Conservation (phyloP, 2,329 filamentous ascomycete genomes). For the Pyrenophora teres region DNA sequence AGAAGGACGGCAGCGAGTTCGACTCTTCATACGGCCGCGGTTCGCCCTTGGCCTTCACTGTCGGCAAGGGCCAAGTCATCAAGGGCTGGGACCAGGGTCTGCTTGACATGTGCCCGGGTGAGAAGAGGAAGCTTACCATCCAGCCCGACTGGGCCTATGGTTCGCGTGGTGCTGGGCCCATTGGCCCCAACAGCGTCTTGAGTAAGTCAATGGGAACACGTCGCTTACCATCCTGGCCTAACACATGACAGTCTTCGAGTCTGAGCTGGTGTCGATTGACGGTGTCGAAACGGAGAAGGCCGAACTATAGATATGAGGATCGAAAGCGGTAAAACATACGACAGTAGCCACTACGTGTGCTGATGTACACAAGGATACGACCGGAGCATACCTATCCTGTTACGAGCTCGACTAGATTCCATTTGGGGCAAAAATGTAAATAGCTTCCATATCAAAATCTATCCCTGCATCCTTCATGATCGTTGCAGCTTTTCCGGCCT, state of each 20-base stretch:
- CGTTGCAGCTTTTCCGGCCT: too few relatives aligned
- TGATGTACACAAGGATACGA: background rate
- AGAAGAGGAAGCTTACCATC: conserved; percentile 90
- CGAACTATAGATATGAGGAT: conserved; percentile 38
- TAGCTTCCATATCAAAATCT: too few relatives aligned
- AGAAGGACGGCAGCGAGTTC: conserved; percentile 62
- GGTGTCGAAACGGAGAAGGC: conserved; percentile 60
- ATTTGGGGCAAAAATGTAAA: too few relatives aligned
- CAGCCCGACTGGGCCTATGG: conserved; percentile 88
- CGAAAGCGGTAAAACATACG: background rate
- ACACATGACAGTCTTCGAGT: conserved; percentile 74
- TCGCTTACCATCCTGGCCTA: conserved; percentile 15
- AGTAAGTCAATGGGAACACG: conserved; percentile 54
- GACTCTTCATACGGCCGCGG: conserved; percentile 73
- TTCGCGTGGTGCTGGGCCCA: conserved; percentile 76
- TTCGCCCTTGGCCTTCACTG: conserved; percentile 74
- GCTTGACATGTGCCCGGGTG: conserved; percentile 92
- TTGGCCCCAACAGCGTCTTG: conserved; percentile 81
- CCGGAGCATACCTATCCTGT: too few relatives aligned
- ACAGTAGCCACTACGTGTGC: too few relatives aligned
- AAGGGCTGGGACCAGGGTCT: conserved; percentile 95
- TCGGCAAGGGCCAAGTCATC: conserved; percentile 87
- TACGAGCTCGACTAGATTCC: too few relatives aligned
- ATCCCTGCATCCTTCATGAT: too few relatives aligned
- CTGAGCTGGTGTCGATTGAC: conserved; percentile 81